Evolutionary conservation across 306 rosid species (phyloP).

Genomic region (Alnus rubra): DNA sequence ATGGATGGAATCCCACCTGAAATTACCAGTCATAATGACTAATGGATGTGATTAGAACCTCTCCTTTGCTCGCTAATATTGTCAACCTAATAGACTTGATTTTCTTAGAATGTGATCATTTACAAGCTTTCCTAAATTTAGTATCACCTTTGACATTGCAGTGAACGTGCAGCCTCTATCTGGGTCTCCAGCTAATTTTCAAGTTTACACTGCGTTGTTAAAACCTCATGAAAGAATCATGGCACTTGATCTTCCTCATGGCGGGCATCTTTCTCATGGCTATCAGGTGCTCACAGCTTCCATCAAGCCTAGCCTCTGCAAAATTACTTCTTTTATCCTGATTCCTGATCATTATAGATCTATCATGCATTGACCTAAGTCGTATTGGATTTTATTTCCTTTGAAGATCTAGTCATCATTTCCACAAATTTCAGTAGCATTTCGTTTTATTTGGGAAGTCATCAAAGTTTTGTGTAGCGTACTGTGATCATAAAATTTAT

Average conservation of each 20-base stretch:
- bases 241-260: conserved; percentile 99
- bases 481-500: neutral
- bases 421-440: neutral
- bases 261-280: conserved; percentile 99
- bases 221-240: conserved; percentile 98
- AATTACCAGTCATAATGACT: neutral
- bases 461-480: neutral
- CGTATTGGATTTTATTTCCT: neutral
- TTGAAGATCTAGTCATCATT: neutral
- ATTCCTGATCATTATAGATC: neutral
- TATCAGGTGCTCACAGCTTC: conserved; percentile 65
- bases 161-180: conserved; percentile 99
- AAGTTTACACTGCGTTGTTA: conserved; percentile 91
- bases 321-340: conserved; percentile 10
- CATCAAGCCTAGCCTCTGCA: conserved; percentile 14
- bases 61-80: neutral
- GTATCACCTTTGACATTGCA: conserved; percentile 40
- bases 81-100: neutral
- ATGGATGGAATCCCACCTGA: neutral
- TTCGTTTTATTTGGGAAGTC: neutral
- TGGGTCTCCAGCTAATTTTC: conserved; percentile 94
- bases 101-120: conserved; percentile 22
- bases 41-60: neutral
- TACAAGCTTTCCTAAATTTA: conserved; percentile 11
- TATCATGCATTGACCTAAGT: neutral